Evolutionary conservation across 306 rosid species (phyloP).

Genomic region (Prunus mongolica): DNA sequence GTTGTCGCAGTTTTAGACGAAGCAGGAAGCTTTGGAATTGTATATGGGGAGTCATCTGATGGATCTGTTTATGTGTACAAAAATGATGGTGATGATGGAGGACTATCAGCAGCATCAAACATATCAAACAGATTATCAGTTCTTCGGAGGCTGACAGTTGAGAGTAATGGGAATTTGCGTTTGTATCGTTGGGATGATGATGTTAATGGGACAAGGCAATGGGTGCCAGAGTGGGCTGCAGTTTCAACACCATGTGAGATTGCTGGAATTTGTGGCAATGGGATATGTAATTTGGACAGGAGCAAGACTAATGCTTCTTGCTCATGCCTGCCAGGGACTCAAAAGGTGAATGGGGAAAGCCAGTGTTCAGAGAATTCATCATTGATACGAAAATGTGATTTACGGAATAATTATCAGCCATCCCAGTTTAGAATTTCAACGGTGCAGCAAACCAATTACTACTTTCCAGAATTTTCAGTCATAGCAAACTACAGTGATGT

Average conservation of each 20-base stretch:
- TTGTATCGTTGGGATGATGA: conserved; percentile 81
- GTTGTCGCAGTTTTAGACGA: conserved; percentile 74
- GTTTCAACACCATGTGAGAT: conserved; percentile 85
- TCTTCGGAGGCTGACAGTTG: conserved; percentile 61
- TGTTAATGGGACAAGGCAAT: conserved; percentile 75
- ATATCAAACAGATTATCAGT: conserved; percentile 33
- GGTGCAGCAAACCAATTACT: conserved; percentile 78
- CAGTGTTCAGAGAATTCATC: conserved; percentile 74
- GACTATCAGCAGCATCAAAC: conserved; percentile 52
- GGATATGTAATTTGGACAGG: conserved; percentile 65
- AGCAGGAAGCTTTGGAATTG: conserved; percentile 90
- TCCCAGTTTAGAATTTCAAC: conserved; percentile 47
- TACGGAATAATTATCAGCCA: conserved; percentile 29
- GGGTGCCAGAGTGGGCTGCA: conserved; percentile 97
- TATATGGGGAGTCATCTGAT: conserved; percentile 70
- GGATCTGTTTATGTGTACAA: conserved; percentile 88
- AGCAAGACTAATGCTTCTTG: conserved; percentile 75
- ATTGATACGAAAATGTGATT: conserved; percentile 55
- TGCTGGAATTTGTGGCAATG: conserved; percentile 92
- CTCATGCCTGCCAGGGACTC: conserved; percentile 77
- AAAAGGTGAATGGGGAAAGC: conserved; percentile 40
- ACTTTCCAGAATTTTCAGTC: conserved; percentile 68
- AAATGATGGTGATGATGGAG: conserved; percentile 64
- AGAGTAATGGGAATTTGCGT: conserved; percentile 71
- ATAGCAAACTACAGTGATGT: conserved; percentile 80